Conservation (phyloP, 2,329 filamentous ascomycete genomes). For the Monilinia laxa region DNA sequence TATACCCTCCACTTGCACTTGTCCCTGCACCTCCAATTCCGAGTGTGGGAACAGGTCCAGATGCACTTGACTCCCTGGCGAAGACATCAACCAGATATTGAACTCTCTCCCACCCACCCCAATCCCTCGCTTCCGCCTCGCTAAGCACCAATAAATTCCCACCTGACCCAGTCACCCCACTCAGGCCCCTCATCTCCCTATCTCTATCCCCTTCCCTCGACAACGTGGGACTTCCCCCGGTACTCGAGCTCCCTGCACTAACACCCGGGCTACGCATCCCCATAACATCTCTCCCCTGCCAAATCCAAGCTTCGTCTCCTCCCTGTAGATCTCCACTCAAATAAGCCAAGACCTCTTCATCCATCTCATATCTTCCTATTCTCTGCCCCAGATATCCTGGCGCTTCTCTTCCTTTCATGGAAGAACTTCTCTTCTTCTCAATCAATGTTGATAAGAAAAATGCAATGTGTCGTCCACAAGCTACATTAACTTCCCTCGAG, state of each 20-base stretch:
- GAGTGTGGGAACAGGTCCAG: not conserved
- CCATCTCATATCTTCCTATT: constrained; percentile 42
- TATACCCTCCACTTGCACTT: not conserved
- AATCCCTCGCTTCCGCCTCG: constrained; percentile 61
- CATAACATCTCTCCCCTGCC: constrained; percentile 60
- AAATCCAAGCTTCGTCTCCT: constrained; percentile 79
- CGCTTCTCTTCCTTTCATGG: constrained; percentile 31
- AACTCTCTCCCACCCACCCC: constrained; percentile 78
- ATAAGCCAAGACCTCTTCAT: constrained; percentile 88
- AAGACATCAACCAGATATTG: constrained; percentile 62
- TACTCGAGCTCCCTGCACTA: constrained; percentile 11
- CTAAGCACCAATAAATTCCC: constrained; percentile 44
- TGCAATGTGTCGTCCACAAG: constrained; percentile 76
- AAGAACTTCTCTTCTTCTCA: constrained; percentile 47
- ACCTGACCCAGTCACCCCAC: not conserved
- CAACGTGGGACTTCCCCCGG: constrained; percentile 29
- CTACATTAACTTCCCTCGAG: constrained; percentile 68
- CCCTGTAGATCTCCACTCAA: constrained; percentile 84
- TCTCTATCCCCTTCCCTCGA: constrained; percentile 32
- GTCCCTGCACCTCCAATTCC: not conserved
- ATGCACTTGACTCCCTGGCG: constrained; percentile 36
- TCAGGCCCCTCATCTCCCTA: constrained; percentile 41
- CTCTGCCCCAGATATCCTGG: constrained; percentile 14
- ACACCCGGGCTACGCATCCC: constrained; percentile 39
- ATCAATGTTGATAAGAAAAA: constrained; percentile 75